Evolutionary conservation across 768 basidiomycete genomes (phyloP).

Genomic region (Pseudohyphozyma bogoriensis): DNA sequence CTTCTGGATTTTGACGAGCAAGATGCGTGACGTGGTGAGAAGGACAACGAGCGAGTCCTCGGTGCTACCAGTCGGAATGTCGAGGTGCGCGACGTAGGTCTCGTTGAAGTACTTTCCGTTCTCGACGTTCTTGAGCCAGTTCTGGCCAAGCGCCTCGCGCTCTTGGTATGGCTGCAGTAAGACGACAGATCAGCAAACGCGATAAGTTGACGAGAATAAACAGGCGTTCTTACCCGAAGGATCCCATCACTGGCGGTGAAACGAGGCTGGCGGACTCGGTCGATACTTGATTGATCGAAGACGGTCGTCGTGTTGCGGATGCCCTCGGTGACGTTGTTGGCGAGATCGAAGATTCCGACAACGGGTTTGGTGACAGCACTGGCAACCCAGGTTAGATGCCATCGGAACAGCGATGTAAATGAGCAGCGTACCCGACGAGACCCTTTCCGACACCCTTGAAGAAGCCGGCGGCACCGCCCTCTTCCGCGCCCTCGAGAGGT

Average conservation of each 20-base stretch:
- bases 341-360: slow-evolving; percentile 90
- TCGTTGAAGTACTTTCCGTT: slow-evolving; percentile 77
- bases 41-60: slow-evolving; percentile 37
- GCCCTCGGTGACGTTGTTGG: slow-evolving; percentile 88
- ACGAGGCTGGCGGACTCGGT: slow-evolving; percentile 78
- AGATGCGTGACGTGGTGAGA: slow-evolving; percentile 63
- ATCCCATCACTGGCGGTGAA: slow-evolving; percentile 79
- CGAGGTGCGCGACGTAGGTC: slow-evolving; percentile 69
- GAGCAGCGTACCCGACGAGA: slow-evolving; percentile 62
- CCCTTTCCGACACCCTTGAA: slow-evolving; percentile 98
- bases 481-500: slow-evolving; percentile 91
- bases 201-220: not conserved
- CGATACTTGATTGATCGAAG: slow-evolving; percentile 81
- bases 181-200: slow-evolving; percentile 2
- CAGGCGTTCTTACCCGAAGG: slow-evolving; percentile 54
- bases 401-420: slow-evolving; percentile 2
- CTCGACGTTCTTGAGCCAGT: slow-evolving; percentile 92
- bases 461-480: slow-evolving; percentile 87
- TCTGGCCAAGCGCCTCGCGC: slow-evolving; percentile 85
- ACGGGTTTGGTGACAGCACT: slow-evolving; percentile 93
- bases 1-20: slow-evolving; percentile 76
- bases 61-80: slow-evolving; percentile 19
- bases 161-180: slow-evolving; percentile 64
- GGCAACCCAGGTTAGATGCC: not conserved
- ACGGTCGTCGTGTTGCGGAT: slow-evolving; percentile 98